phyloP scores from a whole-genome alignment of 306 rosid genomes.

The Parietaria judaica region DNA sequence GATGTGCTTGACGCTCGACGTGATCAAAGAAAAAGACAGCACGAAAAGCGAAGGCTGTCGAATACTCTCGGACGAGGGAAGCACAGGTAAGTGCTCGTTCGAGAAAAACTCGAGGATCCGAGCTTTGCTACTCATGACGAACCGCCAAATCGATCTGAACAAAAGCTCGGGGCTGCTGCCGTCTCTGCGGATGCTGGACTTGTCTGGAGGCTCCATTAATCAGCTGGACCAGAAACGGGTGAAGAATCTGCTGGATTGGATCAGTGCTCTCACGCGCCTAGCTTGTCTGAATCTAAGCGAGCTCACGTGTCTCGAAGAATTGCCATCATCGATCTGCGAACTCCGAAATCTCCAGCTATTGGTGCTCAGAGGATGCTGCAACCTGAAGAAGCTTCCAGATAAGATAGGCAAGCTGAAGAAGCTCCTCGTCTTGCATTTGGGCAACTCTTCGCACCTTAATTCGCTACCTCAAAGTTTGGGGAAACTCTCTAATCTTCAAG shows the following conservation, averaged over 20 bases:
- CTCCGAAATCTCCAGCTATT: constrained; percentile 11
- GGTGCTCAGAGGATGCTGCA: constrained; percentile 1
- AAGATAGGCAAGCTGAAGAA: constrained; percentile 9
- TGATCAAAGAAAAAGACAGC: neutral
- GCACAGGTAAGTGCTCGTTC: neutral
- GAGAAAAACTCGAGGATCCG: neutral
- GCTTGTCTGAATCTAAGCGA: constrained; percentile 10
- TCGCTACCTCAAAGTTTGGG: constrained; percentile 7
- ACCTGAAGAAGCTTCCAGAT: constrained; percentile 5
- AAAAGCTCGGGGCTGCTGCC: neutral
- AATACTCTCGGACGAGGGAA: no score
- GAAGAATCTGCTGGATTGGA: neutral
- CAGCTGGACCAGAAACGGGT: neutral
- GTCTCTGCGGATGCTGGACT: constrained; percentile 15
- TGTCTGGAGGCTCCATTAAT: neutral
- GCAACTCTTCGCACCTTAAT: constrained; percentile 4
- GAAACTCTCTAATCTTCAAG: constrained; percentile 10
- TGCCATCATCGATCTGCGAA: constrained; percentile 8
- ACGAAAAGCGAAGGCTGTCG: neutral
- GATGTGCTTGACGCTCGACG: constrained; percentile 12
- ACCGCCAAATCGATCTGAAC: neutral
- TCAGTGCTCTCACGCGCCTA: constrained; percentile 12
- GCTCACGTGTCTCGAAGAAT: neutral
- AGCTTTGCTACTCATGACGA: constrained; percentile 7
- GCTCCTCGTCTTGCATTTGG: constrained; percentile 9